These are phyloP conservation scores for Anisodus tanguticus DNA, from an alignment of 257 asterid genomes.

Conservation along the genomic window DNA sequence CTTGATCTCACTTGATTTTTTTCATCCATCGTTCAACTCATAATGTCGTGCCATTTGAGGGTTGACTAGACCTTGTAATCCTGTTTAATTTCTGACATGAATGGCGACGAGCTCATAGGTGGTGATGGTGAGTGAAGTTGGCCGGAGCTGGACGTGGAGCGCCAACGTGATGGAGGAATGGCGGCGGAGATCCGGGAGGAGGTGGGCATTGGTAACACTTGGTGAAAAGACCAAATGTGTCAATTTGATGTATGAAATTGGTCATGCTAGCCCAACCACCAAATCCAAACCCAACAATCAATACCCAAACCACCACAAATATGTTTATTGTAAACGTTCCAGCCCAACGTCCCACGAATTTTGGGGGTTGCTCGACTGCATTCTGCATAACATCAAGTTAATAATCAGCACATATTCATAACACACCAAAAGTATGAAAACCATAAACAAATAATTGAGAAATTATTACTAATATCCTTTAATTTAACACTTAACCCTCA, in stretches of 20 bases:
- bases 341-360: slow-evolving; percentile 80
- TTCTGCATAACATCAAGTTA: slow-evolving; percentile 51
- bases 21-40: not conserved
- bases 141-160: slow-evolving; percentile 53
- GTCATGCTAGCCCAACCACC: slow-evolving; percentile 96
- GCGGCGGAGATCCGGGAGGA: slow-evolving; percentile 43
- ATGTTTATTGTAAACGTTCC: slow-evolving; percentile 75
- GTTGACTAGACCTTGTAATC: not conserved
- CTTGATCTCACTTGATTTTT: slow-evolving; percentile 34
- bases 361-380: slow-evolving; percentile 92
- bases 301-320: slow-evolving; percentile 84
- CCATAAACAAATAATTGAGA: not conserved
- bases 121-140: slow-evolving; percentile 46
- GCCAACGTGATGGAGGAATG: slow-evolving; percentile 44
- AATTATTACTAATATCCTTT: not conserved
- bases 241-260: slow-evolving; percentile 83
- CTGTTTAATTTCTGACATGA: not conserved
- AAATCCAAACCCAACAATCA: slow-evolving; percentile 85
- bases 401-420: not conserved
- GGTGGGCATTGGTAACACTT: slow-evolving; percentile 89
- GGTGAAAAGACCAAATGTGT: slow-evolving; percentile 91
- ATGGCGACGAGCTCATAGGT: not conserved
- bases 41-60: not conserved
- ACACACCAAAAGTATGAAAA: not conserved
- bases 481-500: slow-evolving; percentile 32